These are phyloP conservation scores for Thuja plicata DNA, from an alignment of 83 land plant genomes.

Conservation along the genomic window DNA sequence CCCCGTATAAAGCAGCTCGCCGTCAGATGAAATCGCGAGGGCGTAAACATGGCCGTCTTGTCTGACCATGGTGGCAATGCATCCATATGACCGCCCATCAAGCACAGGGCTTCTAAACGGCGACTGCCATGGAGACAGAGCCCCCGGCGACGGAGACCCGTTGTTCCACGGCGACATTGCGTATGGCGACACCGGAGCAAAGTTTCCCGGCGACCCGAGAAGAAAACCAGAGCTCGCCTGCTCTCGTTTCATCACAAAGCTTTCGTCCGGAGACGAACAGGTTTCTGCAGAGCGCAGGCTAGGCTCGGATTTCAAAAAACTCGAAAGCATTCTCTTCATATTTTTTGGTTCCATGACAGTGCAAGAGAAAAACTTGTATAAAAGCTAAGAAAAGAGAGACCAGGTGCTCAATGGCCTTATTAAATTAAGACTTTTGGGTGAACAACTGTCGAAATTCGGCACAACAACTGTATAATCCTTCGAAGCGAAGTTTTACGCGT, in stretches of 20 bases:
- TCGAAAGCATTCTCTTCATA: not conserved
- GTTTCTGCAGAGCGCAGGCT: not conserved
- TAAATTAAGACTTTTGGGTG: not conserved
- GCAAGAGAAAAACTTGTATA: too few species aligned
- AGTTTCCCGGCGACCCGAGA: not conserved
- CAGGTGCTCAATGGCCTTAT: not conserved
- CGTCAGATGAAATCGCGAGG: conserved; percentile 6
- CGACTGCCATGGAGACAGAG: not conserved
- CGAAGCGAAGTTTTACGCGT: not conserved
- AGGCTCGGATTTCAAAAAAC: not conserved
- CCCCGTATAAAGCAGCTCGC: conserved; percentile 38
- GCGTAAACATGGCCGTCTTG: conserved; percentile 32
- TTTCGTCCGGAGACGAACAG: not conserved
- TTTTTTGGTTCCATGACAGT: not conserved
- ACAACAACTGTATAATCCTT: too few species aligned
- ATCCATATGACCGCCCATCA: conserved; percentile 11
- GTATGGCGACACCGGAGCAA: not conserved
- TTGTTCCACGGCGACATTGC: not conserved
- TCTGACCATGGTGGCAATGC: conserved; percentile 25
- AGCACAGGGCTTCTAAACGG: not conserved
- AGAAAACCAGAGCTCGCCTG: not conserved
- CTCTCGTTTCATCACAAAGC: not conserved
- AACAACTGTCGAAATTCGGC: not conserved
- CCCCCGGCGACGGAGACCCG: not conserved
- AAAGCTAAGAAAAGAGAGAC: too few species aligned